A percentile compares a stretch with the other conserved stretches of the same genome.
Evolutionary conservation across 805 yeast genomes (phyloP).

Genomic region (Metschnikowia amazonensis): DNA sequence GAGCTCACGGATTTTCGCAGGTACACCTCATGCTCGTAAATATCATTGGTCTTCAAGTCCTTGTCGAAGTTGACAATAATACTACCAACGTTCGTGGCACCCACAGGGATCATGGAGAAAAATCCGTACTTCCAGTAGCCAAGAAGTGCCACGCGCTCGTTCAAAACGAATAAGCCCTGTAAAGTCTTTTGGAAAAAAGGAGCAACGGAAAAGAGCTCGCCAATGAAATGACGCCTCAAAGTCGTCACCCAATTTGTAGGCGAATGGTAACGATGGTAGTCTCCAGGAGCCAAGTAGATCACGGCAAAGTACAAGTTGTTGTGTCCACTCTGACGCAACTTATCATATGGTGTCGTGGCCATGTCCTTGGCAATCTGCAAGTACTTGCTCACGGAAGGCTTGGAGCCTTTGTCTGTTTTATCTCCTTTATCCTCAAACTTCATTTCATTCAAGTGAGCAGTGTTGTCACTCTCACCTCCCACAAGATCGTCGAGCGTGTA

Average conservation of each 20-base stretch:
- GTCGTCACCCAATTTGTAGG: conserved; percentile 96
- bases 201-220: conserved; percentile 92
- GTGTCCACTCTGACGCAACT: conserved; percentile 31
- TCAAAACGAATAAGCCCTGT: conserved; percentile 81
- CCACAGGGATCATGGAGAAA: conserved; percentile 98
- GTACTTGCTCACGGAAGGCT: conserved; percentile 32
- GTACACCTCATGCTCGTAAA: conserved; percentile 49
- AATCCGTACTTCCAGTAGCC: conserved; percentile 98
- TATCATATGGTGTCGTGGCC: conserved; percentile 30
- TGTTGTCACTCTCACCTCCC: conserved; percentile 47
- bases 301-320: conserved; percentile 81
- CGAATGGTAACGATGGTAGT: conserved; percentile 94
- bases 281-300: conserved; percentile 96
- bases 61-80: conserved; percentile 89
- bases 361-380: conserved; percentile 41
- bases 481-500: conserved; percentile 66
- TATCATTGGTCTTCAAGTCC: conserved; percentile 79
- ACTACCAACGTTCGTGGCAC: conserved; percentile 98
- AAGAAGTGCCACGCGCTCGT: conserved; percentile 90
- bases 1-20: conserved; percentile 18
- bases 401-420: conserved; percentile 40
- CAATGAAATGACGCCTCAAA: conserved; percentile 89
- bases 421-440: conserved; percentile 67
- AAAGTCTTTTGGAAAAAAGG: conserved; percentile 91
- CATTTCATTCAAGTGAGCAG: conserved; percentile 45